Conservation (phyloP, 306 rosid genomes). For the Cicer cuneatum region DNA sequence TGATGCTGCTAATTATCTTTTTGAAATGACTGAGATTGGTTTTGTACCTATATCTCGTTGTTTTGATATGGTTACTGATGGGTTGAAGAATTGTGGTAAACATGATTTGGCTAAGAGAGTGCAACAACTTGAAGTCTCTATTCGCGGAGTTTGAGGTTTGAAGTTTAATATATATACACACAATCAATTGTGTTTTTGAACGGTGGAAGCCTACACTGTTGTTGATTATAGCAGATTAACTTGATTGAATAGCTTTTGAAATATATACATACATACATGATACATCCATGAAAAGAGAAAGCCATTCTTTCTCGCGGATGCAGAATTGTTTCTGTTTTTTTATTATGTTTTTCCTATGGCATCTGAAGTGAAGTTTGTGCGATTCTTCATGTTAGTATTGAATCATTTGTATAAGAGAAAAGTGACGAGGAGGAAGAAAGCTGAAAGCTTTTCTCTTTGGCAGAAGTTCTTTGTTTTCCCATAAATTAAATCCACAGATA, state of each 20-base stretch:
- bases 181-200: background rate
- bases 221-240: background rate
- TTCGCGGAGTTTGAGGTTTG: constrained; percentile 62
- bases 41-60: constrained; percentile 78
- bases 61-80: constrained; percentile 87
- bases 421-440: background rate
- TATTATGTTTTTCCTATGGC: background rate
- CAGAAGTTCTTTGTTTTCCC: constrained; percentile 15
- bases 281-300: background rate
- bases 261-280: background rate
- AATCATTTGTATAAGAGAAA: background rate
- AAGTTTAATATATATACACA: background rate
- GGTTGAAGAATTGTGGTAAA: constrained; percentile 87
- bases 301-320: background rate
- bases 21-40: constrained; percentile 88
- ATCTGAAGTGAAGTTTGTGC: background rate
- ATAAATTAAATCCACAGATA: constrained; percentile 7
- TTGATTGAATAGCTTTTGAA: background rate
- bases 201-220: background rate
- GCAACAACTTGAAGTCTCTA: constrained; percentile 71
- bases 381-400: background rate
- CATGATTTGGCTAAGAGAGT: constrained; percentile 83
- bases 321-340: background rate
- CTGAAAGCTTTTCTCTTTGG: background rate
- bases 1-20: constrained; percentile 78